These are phyloP conservation scores for Penicillium sp. DNA, from an alignment of 2,329 filamentous ascomycete species.

Conservation along the genomic window DNA sequence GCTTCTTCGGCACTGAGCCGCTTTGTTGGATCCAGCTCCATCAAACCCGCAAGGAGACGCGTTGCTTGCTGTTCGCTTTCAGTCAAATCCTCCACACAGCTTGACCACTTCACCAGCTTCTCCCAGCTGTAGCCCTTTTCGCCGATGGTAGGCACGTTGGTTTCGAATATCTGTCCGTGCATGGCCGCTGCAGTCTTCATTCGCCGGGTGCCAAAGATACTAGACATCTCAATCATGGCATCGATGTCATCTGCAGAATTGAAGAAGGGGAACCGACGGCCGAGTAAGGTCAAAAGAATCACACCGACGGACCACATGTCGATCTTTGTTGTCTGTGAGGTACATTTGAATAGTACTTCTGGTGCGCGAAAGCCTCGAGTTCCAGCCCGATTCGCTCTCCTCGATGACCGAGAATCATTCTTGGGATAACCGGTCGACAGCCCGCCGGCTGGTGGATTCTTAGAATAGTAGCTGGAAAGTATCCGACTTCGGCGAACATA, in stretches of 20 bases:
- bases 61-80: conserved; percentile 48
- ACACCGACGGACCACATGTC: conserved; percentile 97
- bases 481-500: conserved; percentile 60
- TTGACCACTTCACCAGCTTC: conserved; percentile 95
- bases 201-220: conserved; percentile 80
- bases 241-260: conserved; percentile 98
- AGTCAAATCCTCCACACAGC: conserved; percentile 65
- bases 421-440: conserved; percentile 75
- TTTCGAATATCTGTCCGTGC: conserved; percentile 90
- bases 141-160: conserved; percentile 86
- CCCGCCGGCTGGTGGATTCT: conserved; percentile 44
- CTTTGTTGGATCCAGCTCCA: conserved; percentile 46
- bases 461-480: conserved; percentile 61
- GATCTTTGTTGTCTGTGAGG: conserved; percentile 87
- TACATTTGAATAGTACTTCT: conserved; percentile 96
- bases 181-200: conserved; percentile 82
- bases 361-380: conserved; percentile 95
- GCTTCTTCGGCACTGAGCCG: conserved; percentile 46
- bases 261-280: conserved; percentile 94
- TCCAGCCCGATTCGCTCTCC: conserved; percentile 89
- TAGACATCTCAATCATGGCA: conserved; percentile 94
- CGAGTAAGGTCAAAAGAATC: conserved; percentile 93
- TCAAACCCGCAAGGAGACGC: conserved; percentile 41
- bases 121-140: conserved; percentile 82
- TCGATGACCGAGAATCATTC: conserved; percentile 81